Evolutionary conservation across 768 basidiomycete genomes (phyloP), one percentile per base, ranked within the genome.

Genomic region (Calocera viscosa): DNA sequence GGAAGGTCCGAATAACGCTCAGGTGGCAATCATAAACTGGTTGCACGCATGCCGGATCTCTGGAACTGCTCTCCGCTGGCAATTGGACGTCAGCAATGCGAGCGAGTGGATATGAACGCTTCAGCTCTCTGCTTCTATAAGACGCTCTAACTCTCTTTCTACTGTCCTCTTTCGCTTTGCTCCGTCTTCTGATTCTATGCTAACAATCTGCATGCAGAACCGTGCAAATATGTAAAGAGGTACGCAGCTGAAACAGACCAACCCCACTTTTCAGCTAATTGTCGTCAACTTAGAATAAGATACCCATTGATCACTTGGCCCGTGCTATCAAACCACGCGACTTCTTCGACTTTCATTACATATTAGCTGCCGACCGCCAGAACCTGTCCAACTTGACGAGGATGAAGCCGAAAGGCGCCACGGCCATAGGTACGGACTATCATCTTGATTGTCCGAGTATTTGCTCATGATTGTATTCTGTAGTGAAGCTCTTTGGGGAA

Each of bases 341-440:
- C 76, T 95, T 91, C 74, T 79, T 75, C 19, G 74, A 75, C 17
- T 95, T 91, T 75, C 86, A 89, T 65, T 86, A 94, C 71, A 92
- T 97, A 71, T 80, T 97, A 14, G 90, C 92, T 8, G 84, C 92
- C 43, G 94, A 95, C 73, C 82, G 82, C 67, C 84, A 79, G 72
- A 94, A 94, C 76, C 79, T 90, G 69, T 81, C 81, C 38, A 79
- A 83, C 68, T 78, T 93, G 49, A 71, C 83, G 49, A 79, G 80
- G 64, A 80, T 84, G 49, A 77, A 78, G 69, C 82, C 79, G 1
- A 69, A 68, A 30, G 71, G 69, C 35, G 75, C 83, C 19, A 86
- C 84, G 2, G 88, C 90, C 0, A 79, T 81, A 49, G 64, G 69
- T 63, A 14, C 43, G 64, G 22, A 0, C 17, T 17, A 1, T 53